Evolutionary conservation across 305 asterid species (phyloP).

Genomic region (Andrographis paniculata): DNA sequence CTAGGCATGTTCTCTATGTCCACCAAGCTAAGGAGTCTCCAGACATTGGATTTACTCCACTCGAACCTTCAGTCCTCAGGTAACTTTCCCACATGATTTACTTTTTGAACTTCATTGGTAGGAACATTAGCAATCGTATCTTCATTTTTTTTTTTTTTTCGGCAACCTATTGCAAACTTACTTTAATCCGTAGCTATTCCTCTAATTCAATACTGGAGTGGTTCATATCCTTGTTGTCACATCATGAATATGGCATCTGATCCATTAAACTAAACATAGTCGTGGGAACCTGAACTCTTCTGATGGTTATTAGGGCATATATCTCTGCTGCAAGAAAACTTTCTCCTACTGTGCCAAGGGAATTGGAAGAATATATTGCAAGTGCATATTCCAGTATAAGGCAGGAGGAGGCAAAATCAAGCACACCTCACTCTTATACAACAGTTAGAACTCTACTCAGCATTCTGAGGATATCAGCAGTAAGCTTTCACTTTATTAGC

Average conservation of each 20-base stretch:
- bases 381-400: conserved; percentile 89
- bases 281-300: conserved; percentile 9
- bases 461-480: conserved; percentile 93
- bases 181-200: too few species aligned
- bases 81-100: conserved; percentile 23
- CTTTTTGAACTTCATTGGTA: background rate
- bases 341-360: conserved; percentile 80
- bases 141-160: too few species aligned
- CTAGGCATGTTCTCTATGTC: conserved; percentile 94
- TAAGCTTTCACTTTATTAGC: conserved; percentile 27
- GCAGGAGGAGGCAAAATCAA: conserved; percentile 98
- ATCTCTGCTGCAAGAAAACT: conserved; percentile 84
- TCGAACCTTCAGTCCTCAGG: conserved; percentile 94
- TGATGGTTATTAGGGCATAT: conserved; percentile 61
- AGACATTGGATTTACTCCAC: conserved; percentile 91
- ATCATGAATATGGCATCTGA: too few species aligned
- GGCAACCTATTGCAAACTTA: too few species aligned
- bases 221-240: background rate
- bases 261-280: background rate
- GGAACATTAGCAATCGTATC: too few species aligned
- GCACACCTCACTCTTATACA: conserved; percentile 85
- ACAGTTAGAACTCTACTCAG: conserved; percentile 93
- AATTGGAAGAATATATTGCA: conserved; percentile 84
- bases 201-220: too few species aligned
- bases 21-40: conserved; percentile 95